Evolutionary conservation across 2,329 filamentous ascomycete genomes (phyloP).

Genomic region (Alternaria longipes): DNA sequence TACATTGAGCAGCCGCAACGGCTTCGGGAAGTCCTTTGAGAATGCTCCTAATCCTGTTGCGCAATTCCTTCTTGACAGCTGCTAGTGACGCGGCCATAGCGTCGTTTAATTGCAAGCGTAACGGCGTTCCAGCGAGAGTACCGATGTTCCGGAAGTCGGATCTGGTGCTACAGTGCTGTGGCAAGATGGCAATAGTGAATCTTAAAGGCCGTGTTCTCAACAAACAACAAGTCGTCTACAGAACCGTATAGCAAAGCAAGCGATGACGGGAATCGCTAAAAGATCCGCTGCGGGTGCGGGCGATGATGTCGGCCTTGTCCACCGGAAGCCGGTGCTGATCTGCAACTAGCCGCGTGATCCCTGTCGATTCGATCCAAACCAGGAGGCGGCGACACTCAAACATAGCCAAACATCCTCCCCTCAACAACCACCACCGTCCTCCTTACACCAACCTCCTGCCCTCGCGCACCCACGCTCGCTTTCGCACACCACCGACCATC

Average conservation of each 20-base stretch:
- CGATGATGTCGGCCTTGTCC: slow-evolving; percentile 23
- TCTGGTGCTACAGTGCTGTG: slow-evolving; percentile 1
- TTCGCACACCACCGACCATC: slow-evolving; percentile 14
- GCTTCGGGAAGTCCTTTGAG: slow-evolving; percentile 70
- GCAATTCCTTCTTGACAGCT: slow-evolving; percentile 78
- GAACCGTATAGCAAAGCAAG: background rate
- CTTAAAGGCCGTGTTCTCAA: too few relatives aligned
- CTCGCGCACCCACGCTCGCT: slow-evolving; percentile 22
- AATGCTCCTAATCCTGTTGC: slow-evolving; percentile 72
- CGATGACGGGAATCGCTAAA: slow-evolving; percentile 7
- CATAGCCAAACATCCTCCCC: slow-evolving; percentile 17
- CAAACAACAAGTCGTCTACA: background rate
- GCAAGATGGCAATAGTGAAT: background rate
- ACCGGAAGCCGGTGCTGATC: slow-evolving; percentile 36
- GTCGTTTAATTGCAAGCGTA: slow-evolving; percentile 18
- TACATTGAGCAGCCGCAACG: slow-evolving; percentile 75
- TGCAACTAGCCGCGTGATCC: slow-evolving; percentile 39
- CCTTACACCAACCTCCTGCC: slow-evolving; percentile 8
- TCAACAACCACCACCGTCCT: slow-evolving; percentile 17
- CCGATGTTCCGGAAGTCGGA: background rate
- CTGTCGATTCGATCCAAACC: slow-evolving; percentile 28
- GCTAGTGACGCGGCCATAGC: slow-evolving; percentile 62
- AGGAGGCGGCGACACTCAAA: slow-evolving; percentile 25
- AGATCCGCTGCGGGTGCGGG: slow-evolving; percentile 24
- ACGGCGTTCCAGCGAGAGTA: slow-evolving; percentile 23